These are phyloP conservation scores for Thraustochytrium sp. DNA, from an alignment of 352 stramenopile genomes.

Conservation along the genomic window DNA sequence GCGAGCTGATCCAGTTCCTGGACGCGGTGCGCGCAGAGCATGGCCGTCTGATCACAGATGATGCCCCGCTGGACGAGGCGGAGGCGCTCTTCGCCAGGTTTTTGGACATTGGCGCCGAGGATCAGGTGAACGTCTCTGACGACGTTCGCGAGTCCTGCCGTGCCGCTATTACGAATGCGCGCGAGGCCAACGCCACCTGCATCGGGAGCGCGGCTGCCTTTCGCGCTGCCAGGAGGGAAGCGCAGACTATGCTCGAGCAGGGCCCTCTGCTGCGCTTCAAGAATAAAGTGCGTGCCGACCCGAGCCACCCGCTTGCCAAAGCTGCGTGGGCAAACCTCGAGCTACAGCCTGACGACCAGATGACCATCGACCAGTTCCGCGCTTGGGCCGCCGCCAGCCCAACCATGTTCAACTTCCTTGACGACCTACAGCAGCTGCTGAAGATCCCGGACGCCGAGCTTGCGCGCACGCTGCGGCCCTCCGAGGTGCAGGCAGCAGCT, in stretches of 20 bases:
- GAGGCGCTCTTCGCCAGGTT: neutral
- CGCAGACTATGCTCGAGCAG: conserved; percentile 6
- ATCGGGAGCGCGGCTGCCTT: no score
- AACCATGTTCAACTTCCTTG: conserved; percentile 13
- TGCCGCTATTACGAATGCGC: neutral
- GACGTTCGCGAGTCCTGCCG: neutral
- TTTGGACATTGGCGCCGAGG: neutral
- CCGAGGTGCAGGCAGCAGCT: no score
- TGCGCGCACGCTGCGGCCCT: no score
- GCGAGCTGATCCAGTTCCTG: conserved; percentile 18
- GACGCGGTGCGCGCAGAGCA: neutral
- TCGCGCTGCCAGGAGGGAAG: neutral
- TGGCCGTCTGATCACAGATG: neutral
- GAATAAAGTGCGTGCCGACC: neutral
- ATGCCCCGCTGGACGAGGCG: neutral
- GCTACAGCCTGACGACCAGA: neutral
- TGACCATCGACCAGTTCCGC: neutral
- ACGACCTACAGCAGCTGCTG: neutral
- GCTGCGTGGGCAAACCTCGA: neutral
- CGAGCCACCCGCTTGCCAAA: neutral
- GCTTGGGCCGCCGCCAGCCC: neutral
- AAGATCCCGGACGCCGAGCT: neutral
- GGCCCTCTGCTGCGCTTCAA: conserved; percentile 25
- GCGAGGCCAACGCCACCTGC: no score
- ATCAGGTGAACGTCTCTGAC: conserved; percentile 32